Evolutionary conservation across 345 rosid genomes (phyloP).

Genomic region (Euphorbia lathyris): DNA sequence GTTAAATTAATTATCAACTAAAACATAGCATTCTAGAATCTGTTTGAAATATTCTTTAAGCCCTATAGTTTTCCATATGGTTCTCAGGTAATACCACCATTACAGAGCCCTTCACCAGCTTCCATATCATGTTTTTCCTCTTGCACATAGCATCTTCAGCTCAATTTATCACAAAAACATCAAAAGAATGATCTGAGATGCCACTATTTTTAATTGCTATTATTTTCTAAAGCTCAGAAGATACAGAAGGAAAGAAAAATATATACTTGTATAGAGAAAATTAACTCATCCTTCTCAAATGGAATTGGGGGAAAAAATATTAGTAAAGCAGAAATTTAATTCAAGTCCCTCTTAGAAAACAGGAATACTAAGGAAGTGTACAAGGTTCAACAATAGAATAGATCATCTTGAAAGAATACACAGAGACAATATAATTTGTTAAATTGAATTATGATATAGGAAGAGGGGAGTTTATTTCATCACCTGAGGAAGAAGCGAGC

Average conservation of each 20-base stretch:
- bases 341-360: not conserved
- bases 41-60: not conserved
- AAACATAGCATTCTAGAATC: not conserved
- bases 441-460: not conserved
- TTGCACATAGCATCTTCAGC: not conserved
- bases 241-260: not conserved
- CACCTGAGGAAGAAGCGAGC: constrained; percentile 97
- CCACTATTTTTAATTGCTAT: not conserved
- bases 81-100: not conserved
- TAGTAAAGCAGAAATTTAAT: not conserved
- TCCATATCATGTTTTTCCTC: not conserved
- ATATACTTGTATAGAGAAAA: not conserved
- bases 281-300: not conserved
- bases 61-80: not conserved
- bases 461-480: not conserved
- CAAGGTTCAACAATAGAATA: not conserved
- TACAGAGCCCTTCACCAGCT: not conserved
- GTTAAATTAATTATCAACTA: not conserved
- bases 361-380: not conserved
- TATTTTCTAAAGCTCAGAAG: not conserved
- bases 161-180: not conserved
- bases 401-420: not conserved
- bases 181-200: not conserved
- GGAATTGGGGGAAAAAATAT: not conserved
- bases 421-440: not conserved